Percentiles rank a stretch among this genome's conserved stretches.
These are phyloP conservation scores for Penstemon barbatus DNA, from an alignment of 257 asterid genomes.

Conservation along the genomic window DNA sequence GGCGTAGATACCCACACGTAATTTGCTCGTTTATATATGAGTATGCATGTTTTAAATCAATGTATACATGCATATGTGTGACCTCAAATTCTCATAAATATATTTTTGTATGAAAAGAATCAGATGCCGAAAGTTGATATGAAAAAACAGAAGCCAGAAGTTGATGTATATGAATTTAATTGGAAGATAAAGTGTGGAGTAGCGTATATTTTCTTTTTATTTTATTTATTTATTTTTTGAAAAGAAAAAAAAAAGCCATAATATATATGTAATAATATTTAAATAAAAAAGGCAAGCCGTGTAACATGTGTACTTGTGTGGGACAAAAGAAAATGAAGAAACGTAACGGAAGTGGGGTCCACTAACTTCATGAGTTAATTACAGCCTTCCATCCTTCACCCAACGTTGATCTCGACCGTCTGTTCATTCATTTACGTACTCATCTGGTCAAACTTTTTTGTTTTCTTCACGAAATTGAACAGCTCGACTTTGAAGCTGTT, in stretches of 20 bases:
- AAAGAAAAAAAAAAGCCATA: neutral
- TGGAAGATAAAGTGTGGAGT: neutral
- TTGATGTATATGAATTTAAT: neutral
- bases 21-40: too few species aligned
- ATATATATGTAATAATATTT: neutral
- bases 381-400: slow-evolving; percentile 34
- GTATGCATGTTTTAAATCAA: too few species aligned
- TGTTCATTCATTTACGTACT: slow-evolving; percentile 4
- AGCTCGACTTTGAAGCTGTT: neutral
- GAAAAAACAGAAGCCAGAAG: neutral
- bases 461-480: slow-evolving; percentile 40
- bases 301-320: slow-evolving; percentile 17
- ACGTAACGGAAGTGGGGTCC: slow-evolving; percentile 39
- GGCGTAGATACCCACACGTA: too few species aligned
- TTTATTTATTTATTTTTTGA: too few species aligned
- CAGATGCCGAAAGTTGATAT: too few species aligned
- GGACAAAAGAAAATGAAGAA: slow-evolving; percentile 25
- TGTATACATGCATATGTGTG: too few species aligned
- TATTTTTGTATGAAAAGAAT: too few species aligned
- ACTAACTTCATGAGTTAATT: slow-evolving; percentile 17
- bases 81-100: too few species aligned
- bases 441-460: neutral
- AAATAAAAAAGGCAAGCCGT: slow-evolving; percentile 27
- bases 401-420: slow-evolving; percentile 20
- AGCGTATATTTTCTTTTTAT: neutral